Conservation (phyloP, 805 yeast genomes). For the Lachancea sp. region DNA sequence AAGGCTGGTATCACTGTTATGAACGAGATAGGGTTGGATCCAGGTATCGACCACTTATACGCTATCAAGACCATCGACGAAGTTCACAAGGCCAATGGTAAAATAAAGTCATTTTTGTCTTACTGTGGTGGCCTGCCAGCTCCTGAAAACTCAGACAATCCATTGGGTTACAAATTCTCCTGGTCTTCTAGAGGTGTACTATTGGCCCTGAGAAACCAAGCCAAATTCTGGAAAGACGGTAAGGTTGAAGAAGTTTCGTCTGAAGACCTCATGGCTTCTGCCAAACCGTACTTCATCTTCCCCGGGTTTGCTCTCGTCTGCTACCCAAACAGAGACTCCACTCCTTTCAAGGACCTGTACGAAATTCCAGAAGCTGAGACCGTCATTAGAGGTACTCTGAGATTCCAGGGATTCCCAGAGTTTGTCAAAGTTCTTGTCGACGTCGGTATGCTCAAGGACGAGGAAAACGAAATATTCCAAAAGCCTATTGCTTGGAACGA, state of each 20-base stretch:
- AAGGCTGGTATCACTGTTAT: constrained; percentile 95
- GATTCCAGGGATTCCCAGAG: constrained; percentile 99
- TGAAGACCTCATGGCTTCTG: constrained; percentile 90
- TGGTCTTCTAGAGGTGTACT: constrained; percentile 99
- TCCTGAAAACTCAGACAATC: constrained; percentile 96
- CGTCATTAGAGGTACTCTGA: constrained; percentile 91
- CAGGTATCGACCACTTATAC: constrained; percentile 96
- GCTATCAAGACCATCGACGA: constrained; percentile 98
- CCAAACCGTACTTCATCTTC: constrained; percentile 90
- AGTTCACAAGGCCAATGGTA: constrained; percentile 86
- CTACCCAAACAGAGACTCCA: constrained; percentile 98
- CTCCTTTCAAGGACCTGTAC: constrained; percentile 86
- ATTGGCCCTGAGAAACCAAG: constrained; percentile 90
- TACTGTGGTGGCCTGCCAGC: constrained; percentile 99
- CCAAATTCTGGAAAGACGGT: constrained; percentile 84
- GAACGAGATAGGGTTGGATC: constrained; percentile 98
- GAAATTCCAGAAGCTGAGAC: constrained; percentile 96
- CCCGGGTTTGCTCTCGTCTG: constrained; percentile 93
- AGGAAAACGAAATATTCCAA: constrained; percentile 52
- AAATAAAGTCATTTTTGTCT: constrained; percentile 87
- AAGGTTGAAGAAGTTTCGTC: constrained; percentile 71
- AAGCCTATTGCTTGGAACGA: constrained; percentile 76
- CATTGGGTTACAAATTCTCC: constrained; percentile 96
- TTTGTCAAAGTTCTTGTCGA: constrained; percentile 93
- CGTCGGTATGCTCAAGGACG: constrained; percentile 84